Evolutionary conservation across 371 early-diverging fungal species (phyloP).

Genomic region (Apophysomyces trapeziformis): DNA sequence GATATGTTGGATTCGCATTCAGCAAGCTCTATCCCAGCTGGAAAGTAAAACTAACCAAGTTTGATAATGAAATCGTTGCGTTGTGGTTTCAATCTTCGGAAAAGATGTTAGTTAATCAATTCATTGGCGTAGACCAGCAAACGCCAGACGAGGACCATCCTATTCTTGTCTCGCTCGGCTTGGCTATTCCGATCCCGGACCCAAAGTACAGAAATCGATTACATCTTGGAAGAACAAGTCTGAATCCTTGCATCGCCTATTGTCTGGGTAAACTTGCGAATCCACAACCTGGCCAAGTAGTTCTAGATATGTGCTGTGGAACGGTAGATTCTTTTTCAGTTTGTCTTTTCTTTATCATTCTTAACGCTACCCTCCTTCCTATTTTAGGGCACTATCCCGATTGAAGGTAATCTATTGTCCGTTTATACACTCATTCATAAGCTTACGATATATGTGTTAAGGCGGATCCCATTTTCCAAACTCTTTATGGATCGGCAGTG

Average conservation of each 20-base stretch:
- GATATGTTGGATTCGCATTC: conserved; percentile 37
- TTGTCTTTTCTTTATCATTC: no score
- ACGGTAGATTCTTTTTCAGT: conserved; percentile 17
- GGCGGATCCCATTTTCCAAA: conserved; percentile 40
- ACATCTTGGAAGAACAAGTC: conserved; percentile 42
- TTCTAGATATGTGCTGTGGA: conserved; percentile 55
- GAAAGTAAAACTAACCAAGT: conserved; percentile 45
- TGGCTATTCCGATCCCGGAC: conserved; percentile 31
- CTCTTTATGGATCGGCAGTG: conserved; percentile 48
- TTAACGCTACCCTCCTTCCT: no score
- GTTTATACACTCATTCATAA: conserved; percentile 10
- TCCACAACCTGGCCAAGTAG: conserved; percentile 42
- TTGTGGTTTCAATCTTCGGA: conserved; percentile 26
- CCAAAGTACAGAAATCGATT: conserved; percentile 40
- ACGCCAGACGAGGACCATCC: conserved; percentile 8
- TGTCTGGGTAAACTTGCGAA: conserved; percentile 37
- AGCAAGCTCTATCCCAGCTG: conserved; percentile 28
- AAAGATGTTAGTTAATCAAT: neutral
- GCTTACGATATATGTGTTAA: neutral
- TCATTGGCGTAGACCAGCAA: neutral
- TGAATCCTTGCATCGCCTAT: conserved; percentile 49
- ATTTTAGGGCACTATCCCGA: conserved; percentile 30
- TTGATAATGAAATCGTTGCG: conserved; percentile 35
- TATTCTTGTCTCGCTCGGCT: conserved; percentile 27
- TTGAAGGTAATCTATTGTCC: conserved; percentile 28